Base-by-base conservation (phyloP, 208 protist genomes). In the Crithidia fasciculata region DNA sequence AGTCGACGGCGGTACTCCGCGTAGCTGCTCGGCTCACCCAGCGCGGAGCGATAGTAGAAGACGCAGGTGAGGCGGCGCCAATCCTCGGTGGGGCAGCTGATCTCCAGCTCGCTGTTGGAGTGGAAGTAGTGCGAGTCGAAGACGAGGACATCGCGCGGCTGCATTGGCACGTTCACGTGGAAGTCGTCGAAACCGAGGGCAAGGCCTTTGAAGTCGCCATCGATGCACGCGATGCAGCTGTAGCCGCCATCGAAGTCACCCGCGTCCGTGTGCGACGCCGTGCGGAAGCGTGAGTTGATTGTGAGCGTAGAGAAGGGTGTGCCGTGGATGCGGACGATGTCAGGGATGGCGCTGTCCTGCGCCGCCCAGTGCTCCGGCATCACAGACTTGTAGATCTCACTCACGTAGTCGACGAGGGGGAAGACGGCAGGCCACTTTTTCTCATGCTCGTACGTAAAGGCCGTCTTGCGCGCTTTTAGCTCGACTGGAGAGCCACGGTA, bases 101-200 rank as follows among this genome's bases (percentile, higher is more conserved):
- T 2, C 69, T 97, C 91, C 28, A 87, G 68, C 72, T 97, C 91
- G 19, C 92, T 97, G 77, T 97, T 97, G 13, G 89, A 94, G 84
- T 97, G 94, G 54, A 91, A 95, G 78, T 92, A 85, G 81, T 97
- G 94, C n/a, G 94, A 93, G 60, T 97, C 87, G 70, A 97, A 97
- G 54, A 97, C 69, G 19, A 97, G 72, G 10, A 97, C 82, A 70
- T 97, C 94, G n/a, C 87, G 65, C 59, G 92, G 89, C 39, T 89
- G 83, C 81, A 97, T 58, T 16, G 76, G 62, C 15, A 95, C 83
- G 55, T 85, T 93, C 13, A 96, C 81, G 63, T 69, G 63, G 65
- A 94, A 93, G 56, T 90, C 62, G 74, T 95, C 90, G 10, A 97
- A 84, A 9, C 87, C 86, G 19, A 97, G 83, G 13, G 44, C 65